phyloP scores from a whole-genome alignment of 306 rosid genomes.

The Bauhinia variegata region DNA sequence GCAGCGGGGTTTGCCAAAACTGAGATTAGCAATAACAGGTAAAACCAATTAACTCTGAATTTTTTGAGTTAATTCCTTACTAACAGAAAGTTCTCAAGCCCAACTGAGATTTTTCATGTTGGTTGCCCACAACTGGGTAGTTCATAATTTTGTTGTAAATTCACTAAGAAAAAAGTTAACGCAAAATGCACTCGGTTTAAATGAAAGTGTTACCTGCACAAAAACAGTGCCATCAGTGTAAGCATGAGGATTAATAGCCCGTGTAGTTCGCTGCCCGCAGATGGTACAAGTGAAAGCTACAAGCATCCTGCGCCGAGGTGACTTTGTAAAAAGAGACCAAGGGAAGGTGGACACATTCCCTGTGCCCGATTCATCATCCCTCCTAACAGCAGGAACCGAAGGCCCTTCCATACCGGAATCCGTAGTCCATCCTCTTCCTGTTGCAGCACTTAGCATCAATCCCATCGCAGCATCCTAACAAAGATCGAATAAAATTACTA shows the following conservation, averaged over 20 bases:
- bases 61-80: neutral
- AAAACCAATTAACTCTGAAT: neutral
- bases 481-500: neutral
- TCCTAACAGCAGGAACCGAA: slow-evolving; percentile 69
- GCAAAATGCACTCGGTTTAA: neutral
- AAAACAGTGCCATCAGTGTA: slow-evolving; percentile 98
- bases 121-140: neutral
- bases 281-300: slow-evolving; percentile 94
- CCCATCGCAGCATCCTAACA: slow-evolving; percentile 94
- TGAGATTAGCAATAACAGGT: neutral
- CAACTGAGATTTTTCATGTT: neutral
- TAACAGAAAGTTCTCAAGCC: neutral
- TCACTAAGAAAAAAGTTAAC: neutral
- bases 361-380: slow-evolving; percentile 48
- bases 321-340: slow-evolving; percentile 96
- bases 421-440: slow-evolving; percentile 96
- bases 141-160: neutral
- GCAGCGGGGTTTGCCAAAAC: too few relatives aligned
- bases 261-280: slow-evolving; percentile 92
- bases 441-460: slow-evolving; percentile 84
- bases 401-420: slow-evolving; percentile 99
- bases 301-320: slow-evolving; percentile 91
- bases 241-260: slow-evolving; percentile 97
- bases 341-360: slow-evolving; percentile 89
- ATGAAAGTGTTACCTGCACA: slow-evolving; percentile 67